Conservation (phyloP, 768 basidiomycete species). For the Russula earlei region DNA sequence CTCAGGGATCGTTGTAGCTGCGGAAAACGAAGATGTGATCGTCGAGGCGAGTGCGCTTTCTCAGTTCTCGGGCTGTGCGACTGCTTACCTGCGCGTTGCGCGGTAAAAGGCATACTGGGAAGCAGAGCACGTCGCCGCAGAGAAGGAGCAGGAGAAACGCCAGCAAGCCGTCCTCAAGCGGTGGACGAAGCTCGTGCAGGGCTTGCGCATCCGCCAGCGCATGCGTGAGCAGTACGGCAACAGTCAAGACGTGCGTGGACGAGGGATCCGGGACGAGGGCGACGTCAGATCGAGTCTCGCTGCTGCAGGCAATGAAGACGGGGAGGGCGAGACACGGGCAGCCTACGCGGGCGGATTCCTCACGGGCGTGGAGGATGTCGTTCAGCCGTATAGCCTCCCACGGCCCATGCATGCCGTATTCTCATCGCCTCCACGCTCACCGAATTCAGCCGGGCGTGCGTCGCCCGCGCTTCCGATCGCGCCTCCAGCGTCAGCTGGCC, state of each 20-base stretch:
- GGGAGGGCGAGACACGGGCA: neutral
- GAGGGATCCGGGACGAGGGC: no score
- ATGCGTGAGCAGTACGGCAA: slow-evolving; percentile 68
- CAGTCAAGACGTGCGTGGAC: no score
- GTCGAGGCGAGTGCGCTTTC: slow-evolving; percentile 48
- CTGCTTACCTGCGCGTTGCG: neutral
- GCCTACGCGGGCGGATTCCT: slow-evolving; percentile 39
- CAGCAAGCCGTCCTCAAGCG: slow-evolving; percentile 76
- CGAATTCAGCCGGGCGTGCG: neutral
- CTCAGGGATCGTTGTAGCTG: slow-evolving; percentile 78
- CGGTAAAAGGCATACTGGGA: slow-evolving; percentile 69
- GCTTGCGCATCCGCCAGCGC: slow-evolving; percentile 76
- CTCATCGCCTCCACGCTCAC: slow-evolving; percentile 13
- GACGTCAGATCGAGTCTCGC: neutral
- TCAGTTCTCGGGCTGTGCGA: neutral
- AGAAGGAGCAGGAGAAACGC: slow-evolving; percentile 65
- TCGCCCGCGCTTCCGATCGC: neutral
- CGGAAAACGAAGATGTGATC: slow-evolving; percentile 62
- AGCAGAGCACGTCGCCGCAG: slow-evolving; percentile 65
- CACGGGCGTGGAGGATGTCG: slow-evolving; percentile 59
- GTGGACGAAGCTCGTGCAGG: slow-evolving; percentile 83
- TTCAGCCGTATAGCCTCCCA: slow-evolving; percentile 63
- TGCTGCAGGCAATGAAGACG: neutral
- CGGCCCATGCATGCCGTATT: slow-evolving; percentile 35
- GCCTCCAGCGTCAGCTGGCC: neutral